These are phyloP conservation scores for Bullera alba DNA, from an alignment of 768 basidiomycete species.

Conservation along the genomic window DNA sequence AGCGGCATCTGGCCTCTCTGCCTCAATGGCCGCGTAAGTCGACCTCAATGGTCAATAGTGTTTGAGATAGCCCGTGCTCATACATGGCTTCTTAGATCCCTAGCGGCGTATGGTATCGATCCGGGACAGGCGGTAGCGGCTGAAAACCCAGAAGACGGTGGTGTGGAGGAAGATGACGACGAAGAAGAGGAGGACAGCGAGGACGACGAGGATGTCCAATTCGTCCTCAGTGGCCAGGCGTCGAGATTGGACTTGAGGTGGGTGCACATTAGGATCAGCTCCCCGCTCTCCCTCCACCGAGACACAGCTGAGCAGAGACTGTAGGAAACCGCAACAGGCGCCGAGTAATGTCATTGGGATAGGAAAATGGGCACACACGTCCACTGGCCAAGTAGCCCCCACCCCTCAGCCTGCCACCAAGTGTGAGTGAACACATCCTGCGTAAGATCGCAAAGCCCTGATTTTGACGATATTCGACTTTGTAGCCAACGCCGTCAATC, in stretches of 20 bases:
- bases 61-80: background rate
- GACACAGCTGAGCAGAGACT: background rate
- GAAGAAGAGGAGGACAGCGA: constrained; percentile 25
- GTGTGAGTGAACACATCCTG: constrained; percentile 21
- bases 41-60: background rate
- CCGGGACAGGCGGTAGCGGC: constrained; percentile 17
- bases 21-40: constrained; percentile 26
- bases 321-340: constrained; percentile 26
- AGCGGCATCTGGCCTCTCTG: constrained; percentile 4
- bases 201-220: constrained; percentile 40
- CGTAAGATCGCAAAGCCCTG: background rate
- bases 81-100: constrained; percentile 8
- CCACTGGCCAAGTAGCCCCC: constrained; percentile 11
- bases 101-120: constrained; percentile 33
- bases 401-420: constrained; percentile 2
- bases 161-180: constrained; percentile 25
- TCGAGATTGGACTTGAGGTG: constrained; percentile 42
- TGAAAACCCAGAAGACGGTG: constrained; percentile 28
- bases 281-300: background rate
- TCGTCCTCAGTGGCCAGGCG: constrained; percentile 33
- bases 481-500: constrained; percentile 13
- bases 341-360: constrained; percentile 36
- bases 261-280: constrained; percentile 2
- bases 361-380: constrained; percentile 39
- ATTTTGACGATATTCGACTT: background rate